Base-by-base conservation (phyloP, 2,329 filamentous ascomycete genomes). In the Stagonosporopsis chrysanthemi region DNA sequence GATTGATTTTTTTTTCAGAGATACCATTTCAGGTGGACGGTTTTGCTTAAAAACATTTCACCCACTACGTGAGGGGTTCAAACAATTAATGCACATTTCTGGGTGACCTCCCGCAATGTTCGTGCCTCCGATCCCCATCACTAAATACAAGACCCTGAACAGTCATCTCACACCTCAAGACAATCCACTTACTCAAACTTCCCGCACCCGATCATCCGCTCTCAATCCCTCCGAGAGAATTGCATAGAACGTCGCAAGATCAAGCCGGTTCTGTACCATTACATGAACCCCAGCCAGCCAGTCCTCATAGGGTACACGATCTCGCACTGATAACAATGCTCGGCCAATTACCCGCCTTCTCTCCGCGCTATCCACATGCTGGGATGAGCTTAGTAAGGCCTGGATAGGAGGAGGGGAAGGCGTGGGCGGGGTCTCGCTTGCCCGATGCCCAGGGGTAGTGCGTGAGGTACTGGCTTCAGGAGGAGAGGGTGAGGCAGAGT, bases 21-120 rank as follows among this genome's bases (percentile, higher is more conserved):
- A 67, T 67, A 67, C 62, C 64, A 65, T 62, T 43, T 28, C 29
- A 51, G 42, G 53, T 42, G 53, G 53, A 29, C 23, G 35, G 47
- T 23, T 45, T 56, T 51, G 47, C 42, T 51, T 41, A 46, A 15
- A 24, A 11, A 8, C 12, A 24, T 35, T 11, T 45, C 41, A 39
- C 28, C 29, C 15, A 6, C 22, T 41, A 50, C 35, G 40, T 50
- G 46, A 56, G 5, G 28, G 36, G 12, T 6, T 11, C 8, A 38
- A 31, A 36, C 14, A 41, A 40, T 26, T 56, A 50, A 50, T 56
- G 39, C 23, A 54, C 29, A 36, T 2, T 26, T 45, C n/a, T 38
- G 28, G 23, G 26, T n/a, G 6, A 19, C 22, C 26, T 26, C 15
- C 12, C 9, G 7, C 31, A 45, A 6, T 4, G 39, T 17, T 31